Evolutionary conservation across 352 stramenopile species (phyloP), one percentile per base, ranked within the genome.

Genomic region (Thalassiosira mediterranea): DNA sequence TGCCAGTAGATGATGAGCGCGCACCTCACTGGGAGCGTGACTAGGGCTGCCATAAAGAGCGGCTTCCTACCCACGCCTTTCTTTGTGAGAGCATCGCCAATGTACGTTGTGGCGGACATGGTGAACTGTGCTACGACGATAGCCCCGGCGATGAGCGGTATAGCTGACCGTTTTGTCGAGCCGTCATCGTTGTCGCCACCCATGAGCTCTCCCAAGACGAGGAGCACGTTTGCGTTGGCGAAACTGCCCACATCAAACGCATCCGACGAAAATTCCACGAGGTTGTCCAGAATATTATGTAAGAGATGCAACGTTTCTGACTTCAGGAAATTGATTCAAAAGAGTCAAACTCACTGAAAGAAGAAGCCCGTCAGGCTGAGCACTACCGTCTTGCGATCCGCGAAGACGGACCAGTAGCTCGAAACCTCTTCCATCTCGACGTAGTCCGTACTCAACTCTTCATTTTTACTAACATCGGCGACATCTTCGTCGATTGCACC

Each of bases 331-430:
- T n/a, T n/a, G n/a, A n/a, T n/a, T n/a, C n/a, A n/a, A n/a, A n/a
- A n/a, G n/a, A n/a, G n/a, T n/a, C n/a, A n/a, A n/a, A n/a, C 79
- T 81, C 58, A 87, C 69, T 92, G 86, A 65, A 92, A 92, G 54
- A 90, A 90, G 59, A 90, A 90, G 32, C 86, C 86, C 4, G 86
- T 90, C 17, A 87, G 54, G 61, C 81, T 90, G 31, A 92, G 61
- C n/a, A 92, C 52, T 11, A 84, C 67, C 25, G 72, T 85, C 38
- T 80, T 80, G 19, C 40, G 59, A 54, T 92, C 84, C n/a, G 83
- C 72, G 54, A 90, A 86, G 4, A 92, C 77, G 42, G 82, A 71
- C 64, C 57, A 66, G 34, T 92, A 92, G 26, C 51, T 78, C 5
- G 73, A 66, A 21, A 82, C 75, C 37, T 60, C 32, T 48, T 71